Percentiles rank a stretch among this genome's conserved stretches.
These are phyloP conservation scores for Coprinellus micaceus DNA, from an alignment of 768 basidiomycete genomes.

Conservation along the genomic window DNA sequence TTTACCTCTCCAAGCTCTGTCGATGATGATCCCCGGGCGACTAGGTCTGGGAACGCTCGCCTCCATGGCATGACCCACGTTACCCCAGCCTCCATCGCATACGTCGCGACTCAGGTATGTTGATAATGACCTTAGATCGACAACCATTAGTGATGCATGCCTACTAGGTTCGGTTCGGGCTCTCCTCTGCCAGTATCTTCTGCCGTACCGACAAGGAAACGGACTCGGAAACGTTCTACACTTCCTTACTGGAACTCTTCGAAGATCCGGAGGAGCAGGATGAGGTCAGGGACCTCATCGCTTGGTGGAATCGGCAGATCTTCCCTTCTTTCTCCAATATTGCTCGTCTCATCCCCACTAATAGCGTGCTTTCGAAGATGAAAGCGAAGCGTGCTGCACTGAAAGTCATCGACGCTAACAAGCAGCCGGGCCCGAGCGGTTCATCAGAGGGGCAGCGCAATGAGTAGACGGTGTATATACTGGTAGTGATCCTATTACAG, in stretches of 20 bases:
- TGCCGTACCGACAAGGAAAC: background rate
- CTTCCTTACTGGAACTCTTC: background rate
- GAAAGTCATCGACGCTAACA: no score
- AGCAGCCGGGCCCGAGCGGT: no score
- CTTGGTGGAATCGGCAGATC: background rate
- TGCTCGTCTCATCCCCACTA: background rate
- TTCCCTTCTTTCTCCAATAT: background rate
- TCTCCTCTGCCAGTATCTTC: background rate
- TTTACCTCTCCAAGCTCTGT: conserved; percentile 1
- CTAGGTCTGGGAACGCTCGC: background rate
- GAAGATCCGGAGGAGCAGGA: no score
- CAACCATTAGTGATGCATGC: background rate
- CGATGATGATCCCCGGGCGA: background rate
- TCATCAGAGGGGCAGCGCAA: no score
- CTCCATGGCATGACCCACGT: background rate
- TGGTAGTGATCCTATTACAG: no score
- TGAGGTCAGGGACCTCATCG: background rate
- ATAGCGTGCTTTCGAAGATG: background rate
- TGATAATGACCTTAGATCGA: background rate
- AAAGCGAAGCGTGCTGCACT: no score
- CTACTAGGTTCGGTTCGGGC: background rate
- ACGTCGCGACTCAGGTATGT: background rate
- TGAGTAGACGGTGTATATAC: no score
- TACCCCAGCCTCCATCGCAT: background rate
- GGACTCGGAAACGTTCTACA: background rate